phyloP scores from a whole-genome alignment of 1,139 yeast species.

The Taiozyma sp. region DNA sequence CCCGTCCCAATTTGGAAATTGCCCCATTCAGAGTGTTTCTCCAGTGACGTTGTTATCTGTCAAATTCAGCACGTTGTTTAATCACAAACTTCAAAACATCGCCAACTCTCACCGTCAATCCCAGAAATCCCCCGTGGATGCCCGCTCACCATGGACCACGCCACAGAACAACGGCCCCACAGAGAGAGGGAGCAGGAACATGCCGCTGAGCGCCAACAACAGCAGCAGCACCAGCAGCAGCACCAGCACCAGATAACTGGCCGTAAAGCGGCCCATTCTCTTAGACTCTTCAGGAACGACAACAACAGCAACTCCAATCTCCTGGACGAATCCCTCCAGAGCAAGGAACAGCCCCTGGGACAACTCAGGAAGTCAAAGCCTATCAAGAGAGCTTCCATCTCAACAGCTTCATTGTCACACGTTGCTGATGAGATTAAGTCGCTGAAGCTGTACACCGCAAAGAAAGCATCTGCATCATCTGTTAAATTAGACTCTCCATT shows the following conservation, averaged over 20 bases:
- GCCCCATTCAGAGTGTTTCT: background rate
- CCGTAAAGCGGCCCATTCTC: conserved; percentile 48
- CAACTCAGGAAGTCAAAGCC: background rate
- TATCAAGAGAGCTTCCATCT: background rate
- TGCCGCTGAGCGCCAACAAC: background rate
- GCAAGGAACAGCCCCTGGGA: background rate
- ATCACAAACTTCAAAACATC: background rate
- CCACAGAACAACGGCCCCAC: background rate
- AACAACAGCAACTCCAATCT: conserved; percentile 16
- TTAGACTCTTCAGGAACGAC: conserved; percentile 38
- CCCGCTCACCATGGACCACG: background rate
- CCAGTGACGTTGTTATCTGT: background rate
- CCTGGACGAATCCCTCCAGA: conserved; percentile 3
- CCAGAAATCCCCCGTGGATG: background rate
- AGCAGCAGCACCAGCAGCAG: conserved; percentile 5
- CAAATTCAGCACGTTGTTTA: background rate
- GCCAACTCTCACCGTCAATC: background rate
- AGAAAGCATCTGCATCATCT: background rate
- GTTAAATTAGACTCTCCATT: background rate
- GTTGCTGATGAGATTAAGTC: background rate
- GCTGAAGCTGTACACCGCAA: background rate
- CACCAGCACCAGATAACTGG: conserved; percentile 21
- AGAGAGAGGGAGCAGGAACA: background rate
- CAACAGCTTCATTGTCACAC: background rate
- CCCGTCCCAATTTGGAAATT: background rate